Conservation (phyloP, 2,329 filamentous ascomycete species). For the Tolypocladium cylindrosporum region DNA sequence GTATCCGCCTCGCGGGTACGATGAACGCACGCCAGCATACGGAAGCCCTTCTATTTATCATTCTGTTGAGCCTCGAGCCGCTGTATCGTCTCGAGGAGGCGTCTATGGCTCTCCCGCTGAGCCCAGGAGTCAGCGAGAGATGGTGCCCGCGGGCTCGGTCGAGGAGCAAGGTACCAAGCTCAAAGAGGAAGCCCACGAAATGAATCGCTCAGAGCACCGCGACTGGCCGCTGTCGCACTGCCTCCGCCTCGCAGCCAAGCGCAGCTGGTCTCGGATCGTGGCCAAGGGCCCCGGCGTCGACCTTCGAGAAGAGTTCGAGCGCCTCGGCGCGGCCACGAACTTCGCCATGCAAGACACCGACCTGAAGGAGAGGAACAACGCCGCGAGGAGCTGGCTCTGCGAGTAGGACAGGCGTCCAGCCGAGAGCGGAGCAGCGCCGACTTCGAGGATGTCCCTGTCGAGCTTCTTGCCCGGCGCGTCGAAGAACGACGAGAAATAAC, state of each 20-base stretch:
- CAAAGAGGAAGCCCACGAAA: not conserved
- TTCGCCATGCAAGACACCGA: not conserved
- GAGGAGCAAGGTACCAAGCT: not conserved
- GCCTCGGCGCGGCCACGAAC: not conserved
- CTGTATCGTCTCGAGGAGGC: not conserved
- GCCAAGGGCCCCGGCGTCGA: not conserved
- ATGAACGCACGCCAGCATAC: not conserved
- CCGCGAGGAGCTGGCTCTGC: not conserved
- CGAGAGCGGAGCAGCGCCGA: not conserved
- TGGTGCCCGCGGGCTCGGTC: not conserved
- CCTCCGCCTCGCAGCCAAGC: conserved; percentile 1
- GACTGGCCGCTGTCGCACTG: conserved; percentile 4
- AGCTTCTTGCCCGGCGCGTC: not conserved
- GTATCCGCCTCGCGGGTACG: not conserved
- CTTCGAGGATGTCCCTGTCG: not conserved
- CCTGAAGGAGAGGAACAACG: not conserved
- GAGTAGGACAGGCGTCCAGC: not conserved
- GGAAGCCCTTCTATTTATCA: not conserved
- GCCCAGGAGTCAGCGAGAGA: not conserved
- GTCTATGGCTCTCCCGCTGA: not conserved
- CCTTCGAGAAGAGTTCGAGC: not conserved
- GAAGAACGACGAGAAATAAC: too few relatives aligned
- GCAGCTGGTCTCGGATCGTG: not conserved
- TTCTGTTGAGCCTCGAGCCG: not conserved
- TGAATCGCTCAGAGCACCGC: conserved; percentile 4